These are phyloP conservation scores for Nakazawaea holstii DNA, from an alignment of 805 yeast species.

Conservation along the genomic window DNA sequence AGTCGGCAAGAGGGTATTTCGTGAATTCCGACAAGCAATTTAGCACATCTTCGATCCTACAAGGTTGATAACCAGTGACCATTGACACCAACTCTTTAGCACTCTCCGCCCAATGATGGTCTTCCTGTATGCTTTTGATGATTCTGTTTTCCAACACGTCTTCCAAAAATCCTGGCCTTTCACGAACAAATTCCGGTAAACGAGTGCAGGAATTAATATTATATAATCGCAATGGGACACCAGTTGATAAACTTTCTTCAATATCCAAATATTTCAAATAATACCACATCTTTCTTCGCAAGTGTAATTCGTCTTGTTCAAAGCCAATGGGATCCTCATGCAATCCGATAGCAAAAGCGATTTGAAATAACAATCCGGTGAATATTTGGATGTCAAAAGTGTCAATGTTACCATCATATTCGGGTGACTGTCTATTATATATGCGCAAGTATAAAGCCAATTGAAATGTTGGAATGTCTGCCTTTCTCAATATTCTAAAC, in stretches of 20 bases:
- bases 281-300: conserved; percentile 59
- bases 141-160: conserved; percentile 6
- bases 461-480: conserved; percentile 37
- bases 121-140: conserved; percentile 13
- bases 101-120: conserved; percentile 19
- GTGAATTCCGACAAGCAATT: too few species aligned
- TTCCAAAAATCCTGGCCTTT: conserved; percentile 6
- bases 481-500: conserved; percentile 32
- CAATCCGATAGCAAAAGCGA: conserved; percentile 40
- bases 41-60: conserved; percentile 24
- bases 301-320: conserved; percentile 34
- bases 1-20: neutral
- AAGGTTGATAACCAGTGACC: conserved; percentile 26
- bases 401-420: conserved; percentile 43
- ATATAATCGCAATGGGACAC: conserved; percentile 32
- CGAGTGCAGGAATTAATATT: conserved; percentile 37
- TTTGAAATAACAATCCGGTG: conserved; percentile 33
- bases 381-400: conserved; percentile 34
- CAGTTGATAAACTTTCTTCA: conserved; percentile 35
- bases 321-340: conserved; percentile 39
- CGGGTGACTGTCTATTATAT: conserved; percentile 39
- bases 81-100: conserved; percentile 38
- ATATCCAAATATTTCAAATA: conserved; percentile 36
- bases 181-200: conserved; percentile 30
- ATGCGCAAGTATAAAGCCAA: conserved; percentile 33